phyloP scores from a whole-genome alignment of 345 rosid genomes.

The Citrus hindsii region DNA sequence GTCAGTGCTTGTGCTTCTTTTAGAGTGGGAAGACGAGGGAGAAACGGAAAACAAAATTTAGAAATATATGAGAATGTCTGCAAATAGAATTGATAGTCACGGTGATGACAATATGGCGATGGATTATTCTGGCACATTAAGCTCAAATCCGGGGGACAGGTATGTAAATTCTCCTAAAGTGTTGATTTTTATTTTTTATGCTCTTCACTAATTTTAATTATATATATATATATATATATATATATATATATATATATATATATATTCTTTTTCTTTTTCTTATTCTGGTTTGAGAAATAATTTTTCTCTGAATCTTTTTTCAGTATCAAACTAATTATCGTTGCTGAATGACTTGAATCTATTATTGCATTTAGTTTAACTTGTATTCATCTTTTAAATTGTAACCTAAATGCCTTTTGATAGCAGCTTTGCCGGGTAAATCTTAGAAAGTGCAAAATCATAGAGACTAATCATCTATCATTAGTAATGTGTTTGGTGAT shows the following conservation, averaged over 20 bases:
- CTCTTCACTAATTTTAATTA: neutral
- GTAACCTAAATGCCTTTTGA: neutral
- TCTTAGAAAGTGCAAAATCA: neutral
- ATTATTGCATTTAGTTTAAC: neutral
- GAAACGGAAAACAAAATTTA: neutral
- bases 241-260: too few species aligned
- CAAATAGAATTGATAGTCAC: neutral
- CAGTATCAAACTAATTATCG: too few species aligned
- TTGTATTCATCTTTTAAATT: neutral
- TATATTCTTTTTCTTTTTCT: too few species aligned
- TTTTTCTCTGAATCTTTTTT: neutral
- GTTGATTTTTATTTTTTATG: neutral
- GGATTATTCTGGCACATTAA: neutral
- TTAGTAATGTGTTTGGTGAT: neutral
- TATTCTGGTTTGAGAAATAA: neutral
- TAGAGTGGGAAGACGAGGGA: neutral
- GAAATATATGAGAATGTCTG: conserved; percentile 8
- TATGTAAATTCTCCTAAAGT: neutral
- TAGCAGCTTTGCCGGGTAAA: neutral
- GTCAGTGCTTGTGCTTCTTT: conserved; percentile 4
- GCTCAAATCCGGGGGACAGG: neutral
- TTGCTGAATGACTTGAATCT: neutral
- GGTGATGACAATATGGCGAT: neutral
- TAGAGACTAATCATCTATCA: neutral
- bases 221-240: too few species aligned